Conservation (phyloP, 768 basidiomycete species). For the Aureoboletus auriporus region DNA sequence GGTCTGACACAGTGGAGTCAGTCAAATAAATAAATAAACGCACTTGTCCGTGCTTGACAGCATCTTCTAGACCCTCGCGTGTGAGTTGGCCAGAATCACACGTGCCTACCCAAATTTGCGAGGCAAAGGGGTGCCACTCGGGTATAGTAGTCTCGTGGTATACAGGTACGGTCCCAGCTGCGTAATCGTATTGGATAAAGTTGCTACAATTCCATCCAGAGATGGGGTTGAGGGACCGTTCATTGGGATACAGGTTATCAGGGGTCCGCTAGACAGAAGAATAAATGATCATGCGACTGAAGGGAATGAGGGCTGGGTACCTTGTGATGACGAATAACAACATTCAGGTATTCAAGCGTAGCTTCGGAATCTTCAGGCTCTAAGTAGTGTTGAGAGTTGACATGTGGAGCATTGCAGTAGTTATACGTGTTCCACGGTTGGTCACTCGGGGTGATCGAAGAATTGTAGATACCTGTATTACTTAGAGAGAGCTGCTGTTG, state of each 20-base stretch:
- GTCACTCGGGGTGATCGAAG: slow-evolving; percentile 37
- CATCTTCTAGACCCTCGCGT: slow-evolving; percentile 39
- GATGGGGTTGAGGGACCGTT: slow-evolving; percentile 36
- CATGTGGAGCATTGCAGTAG: slow-evolving; percentile 49
- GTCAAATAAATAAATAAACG: not conserved
- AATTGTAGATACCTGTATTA: slow-evolving; percentile 38
- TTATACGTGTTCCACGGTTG: slow-evolving; percentile 51
- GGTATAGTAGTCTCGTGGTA: slow-evolving; percentile 39
- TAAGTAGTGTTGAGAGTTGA: slow-evolving; percentile 37
- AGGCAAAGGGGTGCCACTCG: slow-evolving; percentile 41
- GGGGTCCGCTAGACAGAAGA: slow-evolving; percentile 38
- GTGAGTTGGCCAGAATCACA: slow-evolving; percentile 48
- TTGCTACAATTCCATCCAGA: slow-evolving; percentile 40
- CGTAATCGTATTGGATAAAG: slow-evolving; percentile 37
- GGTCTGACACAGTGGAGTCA: not conserved
- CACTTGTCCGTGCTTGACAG: slow-evolving; percentile 39
- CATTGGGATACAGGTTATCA: slow-evolving; percentile 44
- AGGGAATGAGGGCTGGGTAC: slow-evolving; percentile 18
- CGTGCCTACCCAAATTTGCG: slow-evolving; percentile 44
- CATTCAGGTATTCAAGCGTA: slow-evolving; percentile 38
- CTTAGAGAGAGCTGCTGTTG: slow-evolving; percentile 5
- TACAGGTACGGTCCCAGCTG: slow-evolving; percentile 32
- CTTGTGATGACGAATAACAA: slow-evolving; percentile 47
- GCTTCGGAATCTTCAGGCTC: slow-evolving; percentile 26
- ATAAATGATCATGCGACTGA: not conserved